phyloP scores from a whole-genome alignment of 2,329 filamentous ascomycete species.

The Sphaerulina musiva region DNA sequence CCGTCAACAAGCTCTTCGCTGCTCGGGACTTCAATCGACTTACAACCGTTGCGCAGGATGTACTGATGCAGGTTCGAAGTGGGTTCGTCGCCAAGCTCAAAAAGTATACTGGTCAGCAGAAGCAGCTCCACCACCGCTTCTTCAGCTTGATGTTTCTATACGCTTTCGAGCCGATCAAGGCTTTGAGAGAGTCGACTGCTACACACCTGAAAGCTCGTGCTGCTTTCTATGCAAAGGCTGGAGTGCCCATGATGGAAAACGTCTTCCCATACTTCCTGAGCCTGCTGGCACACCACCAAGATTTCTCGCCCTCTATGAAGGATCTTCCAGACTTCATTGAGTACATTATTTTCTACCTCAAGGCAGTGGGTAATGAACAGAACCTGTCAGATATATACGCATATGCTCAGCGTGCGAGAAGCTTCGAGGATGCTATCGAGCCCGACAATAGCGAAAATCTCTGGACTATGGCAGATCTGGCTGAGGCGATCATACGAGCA shows the following conservation, averaged over 20 bases:
- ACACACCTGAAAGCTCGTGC: constrained; percentile 86
- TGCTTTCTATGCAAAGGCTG: constrained; percentile 53
- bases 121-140: constrained; percentile 63
- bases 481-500: constrained; percentile 71
- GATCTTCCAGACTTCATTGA: constrained; percentile 75
- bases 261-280: constrained; percentile 78
- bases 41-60: constrained; percentile 74
- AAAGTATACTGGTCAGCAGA: constrained; percentile 74
- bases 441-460: constrained; percentile 63
- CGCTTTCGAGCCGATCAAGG: constrained; percentile 76
- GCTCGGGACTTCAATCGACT: constrained; percentile 73
- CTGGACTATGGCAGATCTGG: constrained; percentile 81
- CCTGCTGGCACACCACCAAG: constrained; percentile 86
- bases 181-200: constrained; percentile 66
- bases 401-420: constrained; percentile 87
- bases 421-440: constrained; percentile 72
- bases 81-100: constrained; percentile 80
- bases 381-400: constrained; percentile 87
- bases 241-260: constrained; percentile 64
- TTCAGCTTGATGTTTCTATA: constrained; percentile 85
- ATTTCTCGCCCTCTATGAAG: constrained; percentile 62
- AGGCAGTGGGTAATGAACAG: constrained; percentile 71
- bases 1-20: constrained; percentile 68
- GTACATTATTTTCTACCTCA: constrained; percentile 86
- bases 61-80: constrained; percentile 63